Conservation (phyloP, 148 eudicot species). For the Pouteria glomerata region DNA sequence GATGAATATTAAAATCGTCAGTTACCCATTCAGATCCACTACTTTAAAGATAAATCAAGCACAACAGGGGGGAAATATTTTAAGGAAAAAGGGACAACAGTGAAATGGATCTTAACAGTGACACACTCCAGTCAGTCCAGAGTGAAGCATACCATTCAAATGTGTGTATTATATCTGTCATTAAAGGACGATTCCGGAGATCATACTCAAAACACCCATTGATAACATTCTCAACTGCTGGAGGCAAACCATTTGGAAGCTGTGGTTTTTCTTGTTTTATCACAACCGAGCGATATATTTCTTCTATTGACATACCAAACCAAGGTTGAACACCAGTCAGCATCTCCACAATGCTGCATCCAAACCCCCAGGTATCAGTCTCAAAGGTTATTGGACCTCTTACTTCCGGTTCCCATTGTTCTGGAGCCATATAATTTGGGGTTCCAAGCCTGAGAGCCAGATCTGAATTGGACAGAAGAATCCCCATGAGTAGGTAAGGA, state of each 20-base stretch:
- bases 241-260: slow-evolving; percentile 71
- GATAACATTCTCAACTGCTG: slow-evolving; percentile 58
- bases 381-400: slow-evolving; percentile 82
- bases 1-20: neutral
- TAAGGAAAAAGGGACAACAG: neutral
- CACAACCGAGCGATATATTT: slow-evolving; percentile 67
- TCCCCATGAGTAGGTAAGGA: slow-evolving; percentile 65
- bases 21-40: neutral
- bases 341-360: slow-evolving; percentile 80
- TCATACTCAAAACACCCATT: slow-evolving; percentile 88
- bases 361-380: slow-evolving; percentile 84
- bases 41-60: neutral
- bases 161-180: slow-evolving; percentile 55
- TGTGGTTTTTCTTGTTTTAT: slow-evolving; percentile 64
- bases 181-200: slow-evolving; percentile 60
- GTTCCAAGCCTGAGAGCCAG: slow-evolving; percentile 52
- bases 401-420: slow-evolving; percentile 83
- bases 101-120: neutral
- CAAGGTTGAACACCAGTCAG: slow-evolving; percentile 75
- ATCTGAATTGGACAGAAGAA: slow-evolving; percentile 40
- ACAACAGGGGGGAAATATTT: neutral
- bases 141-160: slow-evolving; percentile 51
- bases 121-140: neutral
- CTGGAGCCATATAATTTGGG: slow-evolving; percentile 91
- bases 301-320: slow-evolving; percentile 56